Evolutionary conservation across 805 yeast genomes (phyloP).

Genomic region (Pichia sporocuriosa): DNA sequence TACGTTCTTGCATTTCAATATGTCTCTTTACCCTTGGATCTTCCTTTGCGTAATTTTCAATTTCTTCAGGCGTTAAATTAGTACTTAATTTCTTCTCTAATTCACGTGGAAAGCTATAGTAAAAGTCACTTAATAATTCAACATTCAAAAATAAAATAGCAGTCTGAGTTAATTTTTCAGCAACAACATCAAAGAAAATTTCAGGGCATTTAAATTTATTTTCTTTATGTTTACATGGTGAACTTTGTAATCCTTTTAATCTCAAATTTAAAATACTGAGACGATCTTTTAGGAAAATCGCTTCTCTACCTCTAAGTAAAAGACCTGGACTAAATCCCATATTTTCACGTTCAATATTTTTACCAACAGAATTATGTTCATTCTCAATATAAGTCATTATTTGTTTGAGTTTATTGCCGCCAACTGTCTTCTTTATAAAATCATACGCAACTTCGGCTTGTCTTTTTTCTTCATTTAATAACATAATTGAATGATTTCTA

Average conservation of each 20-base stretch:
- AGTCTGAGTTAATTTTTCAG: conserved; percentile 86
- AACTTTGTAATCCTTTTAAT: conserved; percentile 64
- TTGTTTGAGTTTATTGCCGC: conserved; percentile 76
- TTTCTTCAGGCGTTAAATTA: conserved; percentile 62
- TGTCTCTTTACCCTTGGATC: conserved; percentile 88
- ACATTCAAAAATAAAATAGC: conserved; percentile 91
- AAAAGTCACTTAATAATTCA: conserved; percentile 88
- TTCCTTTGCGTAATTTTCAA: conserved; percentile 87
- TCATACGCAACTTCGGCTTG: conserved; percentile 69
- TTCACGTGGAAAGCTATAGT: conserved; percentile 93
- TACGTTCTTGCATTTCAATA: conserved; percentile 88
- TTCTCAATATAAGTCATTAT: conserved; percentile 68
- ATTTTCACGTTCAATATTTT: conserved; percentile 54
- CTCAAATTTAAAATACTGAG: conserved; percentile 65
- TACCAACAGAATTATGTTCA: conserved; percentile 30
- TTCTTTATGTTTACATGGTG: conserved; percentile 68
- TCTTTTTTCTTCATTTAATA: conserved; percentile 76
- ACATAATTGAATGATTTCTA: conserved; percentile 64
- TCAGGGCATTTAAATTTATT: conserved; percentile 93
- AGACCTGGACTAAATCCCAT: conserved; percentile 77
- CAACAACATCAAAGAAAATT: conserved; percentile 83
- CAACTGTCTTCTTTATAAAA: conserved; percentile 60
- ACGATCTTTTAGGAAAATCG: conserved; percentile 71
- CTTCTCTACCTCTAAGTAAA: conserved; percentile 75
- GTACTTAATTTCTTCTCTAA: conserved; percentile 68